These are phyloP conservation scores for Pleurotus pulmonarius DNA, from an alignment of 768 basidiomycete species.

Conservation along the genomic window DNA sequence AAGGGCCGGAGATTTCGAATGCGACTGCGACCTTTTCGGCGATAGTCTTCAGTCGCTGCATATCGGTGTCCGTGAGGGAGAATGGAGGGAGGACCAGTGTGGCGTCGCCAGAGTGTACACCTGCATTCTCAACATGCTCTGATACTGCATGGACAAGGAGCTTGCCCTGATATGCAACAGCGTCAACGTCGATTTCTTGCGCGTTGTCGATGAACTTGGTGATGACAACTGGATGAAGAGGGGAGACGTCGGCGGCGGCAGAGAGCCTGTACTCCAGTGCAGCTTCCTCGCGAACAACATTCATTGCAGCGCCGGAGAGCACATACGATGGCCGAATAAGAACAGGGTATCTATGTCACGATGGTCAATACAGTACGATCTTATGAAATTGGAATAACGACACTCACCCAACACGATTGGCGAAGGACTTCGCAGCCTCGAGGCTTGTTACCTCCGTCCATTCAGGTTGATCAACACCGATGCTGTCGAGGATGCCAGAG, in stretches of 20 bases:
- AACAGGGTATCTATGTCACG: slow-evolving; percentile 74
- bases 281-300: slow-evolving; percentile 92
- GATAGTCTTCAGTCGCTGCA: slow-evolving; percentile 87
- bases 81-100: slow-evolving; percentile 96
- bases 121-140: slow-evolving; percentile 98
- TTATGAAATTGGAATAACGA: slow-evolving; percentile 19
- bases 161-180: slow-evolving; percentile 89
- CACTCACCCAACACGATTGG: slow-evolving; percentile 67
- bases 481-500: slow-evolving; percentile 91
- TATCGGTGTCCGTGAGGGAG: slow-evolving; percentile 69
- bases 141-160: slow-evolving; percentile 95
- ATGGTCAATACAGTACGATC: slow-evolving; percentile 5
- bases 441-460: slow-evolving; percentile 91
- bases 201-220: slow-evolving; percentile 98
- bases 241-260: slow-evolving; percentile 95
- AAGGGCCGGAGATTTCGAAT: slow-evolving; percentile 96
- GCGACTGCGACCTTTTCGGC: slow-evolving; percentile 93
- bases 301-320: slow-evolving; percentile 98
- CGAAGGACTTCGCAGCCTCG: slow-evolving; percentile 89
- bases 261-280: slow-evolving; percentile 89
- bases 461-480: slow-evolving; percentile 95
- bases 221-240: slow-evolving; percentile 96
- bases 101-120: slow-evolving; percentile 98
- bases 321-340: slow-evolving; percentile 98
- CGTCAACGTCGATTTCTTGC: slow-evolving; percentile 97